Conservation (phyloP, 371 early-diverging fungal genomes). For the Haplosporangium sp. region DNA sequence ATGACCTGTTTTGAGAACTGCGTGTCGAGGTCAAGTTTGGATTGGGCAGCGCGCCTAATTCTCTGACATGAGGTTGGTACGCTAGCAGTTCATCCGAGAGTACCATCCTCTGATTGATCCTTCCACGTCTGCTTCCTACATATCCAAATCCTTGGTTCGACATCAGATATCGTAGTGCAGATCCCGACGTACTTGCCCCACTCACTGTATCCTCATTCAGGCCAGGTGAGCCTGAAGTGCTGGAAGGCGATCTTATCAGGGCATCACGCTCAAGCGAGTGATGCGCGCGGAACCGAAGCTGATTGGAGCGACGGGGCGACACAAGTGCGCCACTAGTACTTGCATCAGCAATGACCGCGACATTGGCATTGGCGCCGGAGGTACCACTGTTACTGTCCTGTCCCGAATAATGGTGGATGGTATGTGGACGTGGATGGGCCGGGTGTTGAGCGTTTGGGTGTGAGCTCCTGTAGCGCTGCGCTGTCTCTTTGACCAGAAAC, state of each 20-base stretch:
- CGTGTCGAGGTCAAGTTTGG: not conserved
- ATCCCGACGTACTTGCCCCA: constrained; percentile 16
- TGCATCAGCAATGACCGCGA: not conserved
- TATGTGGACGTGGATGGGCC: constrained; percentile 13
- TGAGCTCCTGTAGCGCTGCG: constrained; percentile 30
- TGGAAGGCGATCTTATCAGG: constrained; percentile 12
- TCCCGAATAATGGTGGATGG: constrained; percentile 34
- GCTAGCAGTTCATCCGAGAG: constrained; percentile 18
- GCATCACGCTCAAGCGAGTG: constrained; percentile 17
- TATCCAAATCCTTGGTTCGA: constrained; percentile 20
- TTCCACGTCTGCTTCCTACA: constrained; percentile 19
- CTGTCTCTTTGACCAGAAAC: constrained; percentile 48
- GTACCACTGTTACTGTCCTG: constrained; percentile 15
- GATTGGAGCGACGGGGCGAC: not conserved
- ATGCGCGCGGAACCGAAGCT: constrained; percentile 6
- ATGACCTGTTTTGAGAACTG: not conserved
- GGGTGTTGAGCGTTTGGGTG: constrained; percentile 24
- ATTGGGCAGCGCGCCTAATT: constrained; percentile 1
- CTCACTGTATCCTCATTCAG: constrained; percentile 4
- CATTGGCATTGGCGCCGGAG: constrained; percentile 3
- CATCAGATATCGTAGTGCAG: constrained; percentile 32
- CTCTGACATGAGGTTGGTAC: not conserved
- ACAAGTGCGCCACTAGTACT: not conserved
- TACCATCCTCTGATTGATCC: constrained; percentile 19
- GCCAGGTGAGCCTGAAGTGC: not conserved